Evolutionary conservation across 2,329 filamentous ascomycete genomes (phyloP), one percentile per base, ranked within the genome.

Genomic region (Pseudohalonectria lignicola): DNA sequence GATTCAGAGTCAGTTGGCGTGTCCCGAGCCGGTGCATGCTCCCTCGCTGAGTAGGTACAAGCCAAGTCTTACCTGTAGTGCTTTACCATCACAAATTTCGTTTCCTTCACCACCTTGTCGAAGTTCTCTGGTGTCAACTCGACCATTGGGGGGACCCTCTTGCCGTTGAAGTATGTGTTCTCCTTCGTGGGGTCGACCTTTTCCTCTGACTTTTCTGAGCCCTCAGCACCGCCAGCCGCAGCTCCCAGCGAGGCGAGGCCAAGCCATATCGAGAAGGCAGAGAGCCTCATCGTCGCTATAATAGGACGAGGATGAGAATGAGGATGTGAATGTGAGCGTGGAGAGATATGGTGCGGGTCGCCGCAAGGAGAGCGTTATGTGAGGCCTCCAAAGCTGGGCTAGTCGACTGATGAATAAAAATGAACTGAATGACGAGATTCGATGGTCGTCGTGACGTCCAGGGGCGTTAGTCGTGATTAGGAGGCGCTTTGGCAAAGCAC

Each of bases 71-170:
- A 82, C 81, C 79, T 86, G 60, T 74, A 83, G 49, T 81, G 79
- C 56, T 82, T 77, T 34, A 77, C 62, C 44, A 76, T 49, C 42
- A 74, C 46, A 50, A 66, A 74, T 52, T 71, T 71, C 23, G 63
- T 60, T 39, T 62, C 63, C 44, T 71, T 71, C 33, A 73, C 57
- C 45, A 75, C 69, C 26, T 69, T 62, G 5, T 76, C 69, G 46
- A 79, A 71, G 46, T 65, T 78, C 31, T 67, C 58, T 20, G 69
- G 67, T 3, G 67, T 72, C 43, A 86, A 53, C 50, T 81, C 72
- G 31, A 70, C 58, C 51, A 83, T 60, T 4, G 79, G 74, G 26
- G 82, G 81, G 28, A 86, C 80, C 29, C 64, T 65, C 49, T 79
- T 66, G 44, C 67, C 73, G 52, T 86, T 80, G 63, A 86, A 86